These are phyloP conservation scores for Microbotryomycetes sp. DNA, from an alignment of 1,284 basidiomycete genomes.

Conservation along the genomic window DNA sequence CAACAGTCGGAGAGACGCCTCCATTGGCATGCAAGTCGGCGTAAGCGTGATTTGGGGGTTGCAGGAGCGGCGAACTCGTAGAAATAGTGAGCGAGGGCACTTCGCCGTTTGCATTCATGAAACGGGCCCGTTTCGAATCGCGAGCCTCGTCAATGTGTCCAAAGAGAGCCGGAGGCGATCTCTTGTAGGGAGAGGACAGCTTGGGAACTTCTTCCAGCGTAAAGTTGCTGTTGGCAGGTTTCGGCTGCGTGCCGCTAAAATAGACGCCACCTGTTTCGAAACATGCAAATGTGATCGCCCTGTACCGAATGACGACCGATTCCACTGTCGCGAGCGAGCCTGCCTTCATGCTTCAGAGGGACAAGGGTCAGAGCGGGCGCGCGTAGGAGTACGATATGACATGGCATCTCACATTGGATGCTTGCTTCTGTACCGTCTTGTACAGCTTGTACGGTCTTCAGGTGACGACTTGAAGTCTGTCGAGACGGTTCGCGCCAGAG, in stretches of 20 bases:
- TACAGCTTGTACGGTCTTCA: conserved; percentile 84
- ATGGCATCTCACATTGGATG: conserved; percentile 50
- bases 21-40: background rate
- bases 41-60: conserved; percentile 2
- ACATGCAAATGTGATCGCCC: conserved; percentile 33
- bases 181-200: background rate
- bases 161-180: background rate
- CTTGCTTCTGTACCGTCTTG: conserved; percentile 75
- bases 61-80: conserved; percentile 1
- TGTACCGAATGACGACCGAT: conserved; percentile 35
- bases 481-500: conserved; percentile 69
- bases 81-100: conserved; percentile 11
- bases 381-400: background rate
- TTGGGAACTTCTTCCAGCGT: conserved; percentile 23
- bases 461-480: conserved; percentile 50
- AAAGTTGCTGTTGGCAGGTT: conserved; percentile 4
- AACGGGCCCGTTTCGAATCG: background rate
- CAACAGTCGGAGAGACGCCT: conserved; percentile 28
- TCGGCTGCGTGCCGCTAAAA: conserved; percentile 16
- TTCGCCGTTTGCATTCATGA: background rate
- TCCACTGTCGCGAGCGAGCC: conserved; percentile 31
- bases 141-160: too few species aligned
- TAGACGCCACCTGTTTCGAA: conserved; percentile 34
- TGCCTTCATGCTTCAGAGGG: conserved; percentile 20
- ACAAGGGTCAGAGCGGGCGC: background rate